Conservation (phyloP, 1,284 basidiomycete species). For the Puccinia triticina region DNA sequence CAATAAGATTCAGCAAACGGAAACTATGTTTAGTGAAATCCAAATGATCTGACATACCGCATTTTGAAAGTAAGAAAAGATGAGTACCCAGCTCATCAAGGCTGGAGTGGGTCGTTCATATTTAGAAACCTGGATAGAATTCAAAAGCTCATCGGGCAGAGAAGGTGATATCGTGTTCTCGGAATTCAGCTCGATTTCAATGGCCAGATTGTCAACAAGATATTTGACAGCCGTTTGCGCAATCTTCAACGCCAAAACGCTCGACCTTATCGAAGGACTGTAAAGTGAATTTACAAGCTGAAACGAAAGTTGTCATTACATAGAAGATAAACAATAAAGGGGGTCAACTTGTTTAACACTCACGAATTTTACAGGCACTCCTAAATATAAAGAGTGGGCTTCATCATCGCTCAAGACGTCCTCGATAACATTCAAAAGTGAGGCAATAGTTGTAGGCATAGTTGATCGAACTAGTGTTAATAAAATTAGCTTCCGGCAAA, state of each 20-base stretch:
- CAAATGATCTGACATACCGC: conserved; percentile 67
- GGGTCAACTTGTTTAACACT: conserved; percentile 51
- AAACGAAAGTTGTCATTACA: conserved; percentile 9
- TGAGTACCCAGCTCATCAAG: conserved; percentile 75
- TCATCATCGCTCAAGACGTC: conserved; percentile 44
- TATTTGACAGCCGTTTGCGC: conserved; percentile 69
- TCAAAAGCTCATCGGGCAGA: conserved; percentile 71
- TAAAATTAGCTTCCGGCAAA: conserved; percentile 33
- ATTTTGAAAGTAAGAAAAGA: conserved; percentile 82
- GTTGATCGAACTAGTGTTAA: conserved; percentile 50
- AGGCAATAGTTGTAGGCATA: conserved; percentile 55
- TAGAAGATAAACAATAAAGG: conserved; percentile 7
- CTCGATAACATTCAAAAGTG: conserved; percentile 25
- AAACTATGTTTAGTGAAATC: not conserved
- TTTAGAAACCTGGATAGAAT: conserved; percentile 66
- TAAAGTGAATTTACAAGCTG: conserved; percentile 75
- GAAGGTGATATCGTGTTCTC: conserved; percentile 63
- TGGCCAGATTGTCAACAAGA: conserved; percentile 75
- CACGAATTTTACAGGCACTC: conserved; percentile 70
- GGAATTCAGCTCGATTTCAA: conserved; percentile 77
- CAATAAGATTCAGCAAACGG: conserved; percentile 28
- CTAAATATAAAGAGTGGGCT: conserved; percentile 66
- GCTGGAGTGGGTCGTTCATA: conserved; percentile 62
- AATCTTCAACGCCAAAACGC: conserved; percentile 72
- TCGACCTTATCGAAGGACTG: conserved; percentile 70